Evolutionary conservation across 768 basidiomycete genomes (phyloP).

Genomic region (Dacryopinax primogenitus): DNA sequence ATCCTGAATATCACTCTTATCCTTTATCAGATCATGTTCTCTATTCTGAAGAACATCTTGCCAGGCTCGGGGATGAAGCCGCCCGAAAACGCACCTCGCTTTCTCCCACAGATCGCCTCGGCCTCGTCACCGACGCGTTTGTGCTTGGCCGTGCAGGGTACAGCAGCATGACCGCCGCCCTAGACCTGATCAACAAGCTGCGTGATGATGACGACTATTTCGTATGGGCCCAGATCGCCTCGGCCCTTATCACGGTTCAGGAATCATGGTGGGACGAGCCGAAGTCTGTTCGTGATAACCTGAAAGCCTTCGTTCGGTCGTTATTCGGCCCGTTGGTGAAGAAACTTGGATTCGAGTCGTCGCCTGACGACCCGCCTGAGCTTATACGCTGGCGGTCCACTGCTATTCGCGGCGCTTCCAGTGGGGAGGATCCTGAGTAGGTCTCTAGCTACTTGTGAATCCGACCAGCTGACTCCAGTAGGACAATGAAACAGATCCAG

Average conservation of each 20-base stretch:
- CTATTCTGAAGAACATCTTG: conserved; percentile 68
- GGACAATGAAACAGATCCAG: conserved; percentile 61
- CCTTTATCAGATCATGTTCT: conserved; percentile 56
- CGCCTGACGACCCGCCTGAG: conserved; percentile 51
- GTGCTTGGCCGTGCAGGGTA: conserved; percentile 73
- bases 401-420: conserved; percentile 48
- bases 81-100: conserved; percentile 50
- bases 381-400: conserved; percentile 58
- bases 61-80: conserved; percentile 67
- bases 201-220: conserved; percentile 66
- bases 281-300: conserved; percentile 34
- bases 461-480: conserved; percentile 25
- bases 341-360: conserved; percentile 65
- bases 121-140: conserved; percentile 71
- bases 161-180: conserved; percentile 56
- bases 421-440: conserved; percentile 30
- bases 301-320: conserved; percentile 45
- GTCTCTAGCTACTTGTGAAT: not conserved
- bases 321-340: conserved; percentile 59
- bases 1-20: not conserved
- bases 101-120: conserved; percentile 75
- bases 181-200: conserved; percentile 59
- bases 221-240: conserved; percentile 63
- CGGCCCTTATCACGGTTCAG: conserved; percentile 41
- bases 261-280: conserved; percentile 76